A percentile compares a stretch with the other conserved stretches of the same genome.
phyloP scores from a whole-genome alignment of 2,329 filamentous ascomycete genomes.

The Volutella citrinella region DNA sequence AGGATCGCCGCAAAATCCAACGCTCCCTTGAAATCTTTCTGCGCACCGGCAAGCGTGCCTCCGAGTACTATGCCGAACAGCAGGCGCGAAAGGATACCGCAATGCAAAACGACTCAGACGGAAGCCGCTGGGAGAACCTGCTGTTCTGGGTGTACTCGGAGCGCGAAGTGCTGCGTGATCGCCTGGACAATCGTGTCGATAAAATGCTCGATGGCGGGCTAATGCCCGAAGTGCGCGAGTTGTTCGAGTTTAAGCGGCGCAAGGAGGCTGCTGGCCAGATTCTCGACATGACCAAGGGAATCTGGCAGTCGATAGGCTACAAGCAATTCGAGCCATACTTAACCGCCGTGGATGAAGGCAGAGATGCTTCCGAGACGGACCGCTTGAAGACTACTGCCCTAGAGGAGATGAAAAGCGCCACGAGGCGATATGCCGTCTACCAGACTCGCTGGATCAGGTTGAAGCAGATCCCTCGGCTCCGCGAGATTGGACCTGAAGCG shows the following conservation, averaged over 20 bases:
- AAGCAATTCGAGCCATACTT: constrained; percentile 83
- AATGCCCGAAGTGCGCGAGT: constrained; percentile 45
- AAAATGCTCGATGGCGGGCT: constrained; percentile 69
- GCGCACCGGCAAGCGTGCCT: constrained; percentile 75
- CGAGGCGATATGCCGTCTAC: constrained; percentile 80
- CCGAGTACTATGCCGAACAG: constrained; percentile 84
- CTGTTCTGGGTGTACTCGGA: constrained; percentile 87
- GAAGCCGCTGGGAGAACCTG: constrained; percentile 52
- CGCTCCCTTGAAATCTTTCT: constrained; percentile 89
- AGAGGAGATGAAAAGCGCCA: constrained; percentile 77
- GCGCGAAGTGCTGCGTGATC: constrained; percentile 61
- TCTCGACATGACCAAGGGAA: constrained; percentile 75
- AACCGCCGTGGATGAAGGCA: constrained; percentile 36
- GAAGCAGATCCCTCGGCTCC: constrained; percentile 71
- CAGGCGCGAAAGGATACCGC: constrained; percentile 36
- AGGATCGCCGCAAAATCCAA: constrained; percentile 84
- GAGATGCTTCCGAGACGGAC: constrained; percentile 40
- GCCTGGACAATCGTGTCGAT: constrained; percentile 76
- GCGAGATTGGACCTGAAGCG: constrained; percentile 47
- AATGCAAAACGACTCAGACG: constrained; percentile 17
- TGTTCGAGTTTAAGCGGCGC: constrained; percentile 40
- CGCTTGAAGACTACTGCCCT: constrained; percentile 58
- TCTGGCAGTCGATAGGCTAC: constrained; percentile 96
- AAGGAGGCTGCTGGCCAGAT: constrained; percentile 41
- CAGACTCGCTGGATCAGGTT: constrained; percentile 85